Conservation (phyloP, 2,329 filamentous ascomycete species). For the Cladosporium sp. region DNA sequence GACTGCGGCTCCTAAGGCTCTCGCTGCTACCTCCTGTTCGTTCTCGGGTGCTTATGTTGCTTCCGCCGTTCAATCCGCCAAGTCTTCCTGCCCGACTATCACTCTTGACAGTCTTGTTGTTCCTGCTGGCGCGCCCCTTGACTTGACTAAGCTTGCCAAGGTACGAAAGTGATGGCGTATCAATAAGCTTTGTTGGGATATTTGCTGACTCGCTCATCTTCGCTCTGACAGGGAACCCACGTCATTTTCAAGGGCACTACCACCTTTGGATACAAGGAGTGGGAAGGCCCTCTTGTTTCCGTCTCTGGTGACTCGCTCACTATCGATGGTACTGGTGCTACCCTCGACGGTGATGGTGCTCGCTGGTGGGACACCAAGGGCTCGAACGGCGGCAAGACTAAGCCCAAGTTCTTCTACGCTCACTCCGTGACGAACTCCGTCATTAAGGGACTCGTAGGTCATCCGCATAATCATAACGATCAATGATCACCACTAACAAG, state of each 20-base stretch:
- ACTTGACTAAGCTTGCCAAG: slow-evolving; percentile 37
- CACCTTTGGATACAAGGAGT: slow-evolving; percentile 66
- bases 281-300: slow-evolving; percentile 63
- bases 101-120: slow-evolving; percentile 40
- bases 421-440: slow-evolving; percentile 44
- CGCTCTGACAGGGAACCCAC: slow-evolving; percentile 32
- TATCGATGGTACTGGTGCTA: slow-evolving; percentile 56
- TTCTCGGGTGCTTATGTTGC: slow-evolving; percentile 9
- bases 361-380: slow-evolving; percentile 65
- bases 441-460: slow-evolving; percentile 6
- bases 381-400: slow-evolving; percentile 59
- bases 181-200: not conserved
- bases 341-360: slow-evolving; percentile 59
- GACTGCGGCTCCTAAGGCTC: not conserved
- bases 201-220: not conserved
- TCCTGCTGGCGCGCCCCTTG: slow-evolving; percentile 40
- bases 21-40: slow-evolving; percentile 1
- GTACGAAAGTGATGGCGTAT: slow-evolving; percentile 10
- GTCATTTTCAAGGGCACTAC: slow-evolving; percentile 66
- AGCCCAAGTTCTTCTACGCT: slow-evolving; percentile 65
- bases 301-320: slow-evolving; percentile 59
- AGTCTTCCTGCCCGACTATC: slow-evolving; percentile 36
- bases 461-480: not conserved
- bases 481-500: not conserved
- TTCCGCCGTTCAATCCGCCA: slow-evolving; percentile 12